phyloP scores from a whole-genome alignment of 805 yeast species.

The Candida schatavii region DNA sequence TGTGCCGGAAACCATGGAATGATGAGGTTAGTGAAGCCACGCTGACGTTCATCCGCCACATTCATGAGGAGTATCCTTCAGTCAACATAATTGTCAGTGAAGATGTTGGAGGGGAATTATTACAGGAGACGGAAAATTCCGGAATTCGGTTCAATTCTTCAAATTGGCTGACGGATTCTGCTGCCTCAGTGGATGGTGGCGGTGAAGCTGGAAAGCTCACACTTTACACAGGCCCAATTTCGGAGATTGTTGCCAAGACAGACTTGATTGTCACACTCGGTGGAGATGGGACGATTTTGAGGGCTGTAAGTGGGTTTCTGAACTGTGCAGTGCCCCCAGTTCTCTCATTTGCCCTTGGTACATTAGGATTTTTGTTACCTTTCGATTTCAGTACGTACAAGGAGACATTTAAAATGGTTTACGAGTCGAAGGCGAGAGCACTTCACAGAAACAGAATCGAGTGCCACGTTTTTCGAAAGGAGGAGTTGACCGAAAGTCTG shows the following conservation, averaged over 20 bases:
- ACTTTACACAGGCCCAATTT: conserved; percentile 57
- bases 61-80: conserved; percentile 62
- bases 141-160: neutral
- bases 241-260: conserved; percentile 60
- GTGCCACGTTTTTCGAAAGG: conserved; percentile 54
- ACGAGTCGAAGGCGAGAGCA: conserved; percentile 66
- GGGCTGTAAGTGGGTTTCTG: conserved; percentile 78
- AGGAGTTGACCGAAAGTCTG: conserved; percentile 17
- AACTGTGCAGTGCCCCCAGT: conserved; percentile 82
- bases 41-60: conserved; percentile 58
- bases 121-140: conserved; percentile 14
- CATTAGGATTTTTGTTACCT: conserved; percentile 85
- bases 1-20: conserved; percentile 86
- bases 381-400: conserved; percentile 68
- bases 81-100: conserved; percentile 76
- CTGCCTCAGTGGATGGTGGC: conserved; percentile 13
- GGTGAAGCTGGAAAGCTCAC: conserved; percentile 7
- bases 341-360: conserved; percentile 83
- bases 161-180: conserved; percentile 6
- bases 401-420: conserved; percentile 62
- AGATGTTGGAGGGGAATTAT: conserved; percentile 71
- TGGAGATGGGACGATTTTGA: conserved; percentile 93
- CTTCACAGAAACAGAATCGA: conserved; percentile 75
- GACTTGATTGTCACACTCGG: conserved; percentile 86
- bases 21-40: conserved; percentile 61